phyloP scores from a whole-genome alignment of 1,284 basidiomycete species.

The Lentinus polychrous region DNA sequence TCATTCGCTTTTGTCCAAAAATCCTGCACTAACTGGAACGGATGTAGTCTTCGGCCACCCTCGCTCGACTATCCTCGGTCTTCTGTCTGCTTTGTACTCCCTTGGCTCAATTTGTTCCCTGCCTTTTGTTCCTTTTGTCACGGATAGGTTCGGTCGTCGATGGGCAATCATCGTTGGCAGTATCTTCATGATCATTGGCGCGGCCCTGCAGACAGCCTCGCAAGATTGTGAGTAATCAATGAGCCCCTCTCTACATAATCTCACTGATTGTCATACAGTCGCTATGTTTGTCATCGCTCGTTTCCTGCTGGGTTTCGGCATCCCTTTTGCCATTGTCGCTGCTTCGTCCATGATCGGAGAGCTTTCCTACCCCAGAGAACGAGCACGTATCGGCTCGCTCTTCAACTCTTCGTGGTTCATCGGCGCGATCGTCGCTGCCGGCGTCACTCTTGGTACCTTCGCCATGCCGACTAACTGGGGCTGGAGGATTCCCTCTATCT shows the following conservation, averaged over 20 bases:
- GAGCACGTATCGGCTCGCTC: conserved; percentile 42
- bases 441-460: conserved; percentile 51
- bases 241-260: not conserved
- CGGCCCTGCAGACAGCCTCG: conserved; percentile 62
- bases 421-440: conserved; percentile 27
- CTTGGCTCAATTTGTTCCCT: conserved; percentile 49
- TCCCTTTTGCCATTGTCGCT: conserved; percentile 43
- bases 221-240: conserved; percentile 39
- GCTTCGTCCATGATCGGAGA: conserved; percentile 48
- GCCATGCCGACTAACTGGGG: conserved; percentile 42
- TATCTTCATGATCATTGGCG: conserved; percentile 54
- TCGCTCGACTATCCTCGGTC: conserved; percentile 41
- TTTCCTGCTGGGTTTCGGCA: conserved; percentile 47
- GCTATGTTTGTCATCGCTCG: conserved; percentile 48
- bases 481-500: conserved; percentile 54
- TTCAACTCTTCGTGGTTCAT: conserved; percentile 49
- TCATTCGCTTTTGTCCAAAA: not conserved
- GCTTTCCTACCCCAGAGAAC: conserved; percentile 45
- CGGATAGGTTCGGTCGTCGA: conserved; percentile 59
- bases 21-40: not conserved
- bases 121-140: conserved; percentile 58
- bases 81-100: conserved; percentile 48
- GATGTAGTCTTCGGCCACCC: conserved; percentile 40
- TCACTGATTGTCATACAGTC: conserved; percentile 23
- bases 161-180: conserved; percentile 54